Base-by-base conservation (phyloP, 805 yeast genomes). In the Candida maltosa region DNA sequence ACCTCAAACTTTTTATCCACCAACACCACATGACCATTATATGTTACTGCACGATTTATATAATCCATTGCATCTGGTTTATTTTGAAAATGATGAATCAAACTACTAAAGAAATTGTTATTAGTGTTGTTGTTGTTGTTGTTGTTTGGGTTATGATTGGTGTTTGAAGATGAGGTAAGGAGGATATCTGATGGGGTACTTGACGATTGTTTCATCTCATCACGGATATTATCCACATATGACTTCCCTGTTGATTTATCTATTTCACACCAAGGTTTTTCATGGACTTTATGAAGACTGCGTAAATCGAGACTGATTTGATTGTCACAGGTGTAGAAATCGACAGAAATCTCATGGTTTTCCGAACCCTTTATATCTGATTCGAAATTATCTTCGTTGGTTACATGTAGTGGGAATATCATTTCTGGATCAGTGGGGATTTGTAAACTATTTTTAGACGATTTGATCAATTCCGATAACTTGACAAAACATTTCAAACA, bases 1-100 rank as follows among this genome's bases (percentile, higher is more conserved):
- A 80, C 78, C 39, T 76, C 78, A 16, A 79, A 59, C 38, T 76
- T 78, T 40, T 75, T 80, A 41, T 63, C 59, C 17, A 81, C 78
- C 49, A 77, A 76, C 17, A 81, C 88, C 29, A 81, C 87, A 44
- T 61, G 65, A 27, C 65, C 62, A 39, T 73, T 61, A 52, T 73
- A 82, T 0, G 88, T 81, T 11, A 80, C 59, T 37, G 85, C 76
- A 41, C 81, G 70, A 12, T 82, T 78, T 32, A 83, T 62, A 51
- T 74, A 77, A 45, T 75, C 79, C 31, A 65, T 58, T 16, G 81
- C 65, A 20, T 45, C 49, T 22, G 50, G 44, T 34, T 47, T 58
- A 6, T 56, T 62, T 35, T 51, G 51, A 26, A 63, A 45, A 54
- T 45, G 54, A 18, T 47, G 46, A 15, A 58, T 38, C 16, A 60